Evolutionary conservation across 2,329 filamentous ascomycete species (phyloP).

Genomic region (Fusarium robinianum): DNA sequence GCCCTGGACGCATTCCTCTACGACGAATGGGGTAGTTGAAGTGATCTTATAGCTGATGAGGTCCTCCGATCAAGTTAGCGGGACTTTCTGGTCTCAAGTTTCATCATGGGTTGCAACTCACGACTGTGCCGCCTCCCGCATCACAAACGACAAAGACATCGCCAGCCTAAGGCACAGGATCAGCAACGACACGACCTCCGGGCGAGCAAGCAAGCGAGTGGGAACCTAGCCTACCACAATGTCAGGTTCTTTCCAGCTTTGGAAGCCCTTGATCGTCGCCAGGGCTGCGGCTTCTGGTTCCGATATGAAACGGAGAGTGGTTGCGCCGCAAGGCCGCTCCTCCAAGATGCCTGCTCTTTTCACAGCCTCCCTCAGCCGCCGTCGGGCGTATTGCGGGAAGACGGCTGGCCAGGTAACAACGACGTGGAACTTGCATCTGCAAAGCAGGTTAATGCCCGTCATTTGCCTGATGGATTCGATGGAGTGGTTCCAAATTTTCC

Average conservation of each 20-base stretch:
- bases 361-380: conserved; percentile 42
- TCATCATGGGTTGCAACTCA: conserved; percentile 12
- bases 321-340: conserved; percentile 32
- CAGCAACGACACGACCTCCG: too few relatives aligned
- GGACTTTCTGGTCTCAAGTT: too few relatives aligned
- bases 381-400: conserved; percentile 46
- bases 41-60: conserved; percentile 46
- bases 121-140: conserved; percentile 45
- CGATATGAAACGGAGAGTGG: conserved; percentile 42
- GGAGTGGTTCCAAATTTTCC: conserved; percentile 39
- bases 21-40: conserved; percentile 25
- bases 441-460: conserved; percentile 28
- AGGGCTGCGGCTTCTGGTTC: conserved; percentile 54
- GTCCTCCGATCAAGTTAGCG: conserved; percentile 36
- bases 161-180: conserved; percentile 3
- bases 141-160: conserved; percentile 43
- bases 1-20: conserved; percentile 46
- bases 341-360: conserved; percentile 42
- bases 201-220: too few relatives aligned
- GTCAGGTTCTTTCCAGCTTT: too few relatives aligned
- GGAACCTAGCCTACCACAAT: too few relatives aligned
- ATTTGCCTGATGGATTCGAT: conserved; percentile 34
- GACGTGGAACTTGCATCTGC: conserved; percentile 39
- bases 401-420: conserved; percentile 50
- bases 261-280: conserved; percentile 41